Conservation (phyloP, 768 basidiomycete species). For the Tremella yokohamensis region DNA sequence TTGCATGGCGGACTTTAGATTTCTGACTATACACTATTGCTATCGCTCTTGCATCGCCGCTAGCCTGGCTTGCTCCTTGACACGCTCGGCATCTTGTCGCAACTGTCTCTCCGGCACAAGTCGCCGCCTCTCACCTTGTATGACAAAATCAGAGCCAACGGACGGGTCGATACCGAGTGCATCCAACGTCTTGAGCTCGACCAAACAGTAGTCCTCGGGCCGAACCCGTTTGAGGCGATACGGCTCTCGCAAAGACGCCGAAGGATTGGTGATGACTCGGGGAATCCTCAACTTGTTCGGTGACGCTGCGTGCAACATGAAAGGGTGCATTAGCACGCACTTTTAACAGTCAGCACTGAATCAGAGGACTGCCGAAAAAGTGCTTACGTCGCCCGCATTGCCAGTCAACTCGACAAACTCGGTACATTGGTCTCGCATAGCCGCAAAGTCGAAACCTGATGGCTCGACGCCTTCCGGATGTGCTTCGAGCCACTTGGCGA, state of each 20-base stretch:
- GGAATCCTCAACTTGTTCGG: constrained; percentile 61
- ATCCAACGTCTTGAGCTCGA: constrained; percentile 61
- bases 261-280: constrained; percentile 66
- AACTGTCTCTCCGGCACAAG: too few species aligned
- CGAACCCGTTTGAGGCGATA: constrained; percentile 58
- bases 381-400: constrained; percentile 59
- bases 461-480: constrained; percentile 36
- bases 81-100: background rate
- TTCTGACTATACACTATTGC: too few species aligned
- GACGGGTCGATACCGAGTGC: constrained; percentile 53
- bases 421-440: constrained; percentile 45
- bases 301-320: constrained; percentile 65
- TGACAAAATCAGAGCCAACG: too few species aligned
- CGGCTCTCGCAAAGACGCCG: constrained; percentile 59
- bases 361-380: too few species aligned
- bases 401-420: constrained; percentile 54
- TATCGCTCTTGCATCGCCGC: too few species aligned
- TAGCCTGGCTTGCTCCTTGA: background rate
- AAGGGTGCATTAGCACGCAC: constrained; percentile 52
- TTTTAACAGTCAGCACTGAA: background rate
- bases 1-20: too few species aligned
- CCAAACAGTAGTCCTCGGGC: constrained; percentile 55
- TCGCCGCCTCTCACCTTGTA: too few species aligned
- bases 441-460: constrained; percentile 55
- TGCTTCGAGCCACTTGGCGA: constrained; percentile 28